phyloP scores from a whole-genome alignment of 139 green algal genomes.

The Pseudopediastrum boryanum region DNA sequence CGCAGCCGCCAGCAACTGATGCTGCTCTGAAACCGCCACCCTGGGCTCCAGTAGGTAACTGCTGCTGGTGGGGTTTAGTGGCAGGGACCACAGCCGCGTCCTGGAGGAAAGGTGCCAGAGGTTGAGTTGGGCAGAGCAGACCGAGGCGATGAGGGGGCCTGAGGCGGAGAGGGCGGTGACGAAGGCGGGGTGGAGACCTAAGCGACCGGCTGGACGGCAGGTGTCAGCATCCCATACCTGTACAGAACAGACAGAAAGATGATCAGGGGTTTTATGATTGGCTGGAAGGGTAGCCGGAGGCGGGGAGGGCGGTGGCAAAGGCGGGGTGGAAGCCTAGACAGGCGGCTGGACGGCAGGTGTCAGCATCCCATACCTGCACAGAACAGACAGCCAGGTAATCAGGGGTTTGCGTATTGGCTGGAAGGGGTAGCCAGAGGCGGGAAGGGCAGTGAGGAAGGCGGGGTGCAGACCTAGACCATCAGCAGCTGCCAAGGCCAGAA shows the following conservation, averaged over 20 bases:
- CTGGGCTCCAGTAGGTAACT: constrained; percentile 25
- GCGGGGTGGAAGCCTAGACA: neutral
- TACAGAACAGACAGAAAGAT: neutral
- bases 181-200: constrained; percentile 4
- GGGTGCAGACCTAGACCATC: neutral
- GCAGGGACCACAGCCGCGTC: neutral
- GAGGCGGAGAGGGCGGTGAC: constrained; percentile 13
- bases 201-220: neutral
- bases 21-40: constrained; percentile 21
- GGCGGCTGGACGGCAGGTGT: neutral
- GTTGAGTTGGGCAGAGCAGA: constrained; percentile 9
- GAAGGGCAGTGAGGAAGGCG: constrained; percentile 10
- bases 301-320: constrained; percentile 9
- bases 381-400: neutral
- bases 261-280: too few relatives aligned
- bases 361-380: constrained; percentile 31
- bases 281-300: neutral
- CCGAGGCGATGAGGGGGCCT: constrained; percentile 17
- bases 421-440: neutral
- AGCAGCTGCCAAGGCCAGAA: neutral
- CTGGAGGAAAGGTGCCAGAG: constrained; percentile 27
- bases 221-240: constrained; percentile 26
- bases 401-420: too few relatives aligned
- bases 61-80: neutral
- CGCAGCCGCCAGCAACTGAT: constrained; percentile 10